These are phyloP conservation scores for Ceratopteris richardii DNA, from an alignment of 75 land plant species.

Conservation along the genomic window DNA sequence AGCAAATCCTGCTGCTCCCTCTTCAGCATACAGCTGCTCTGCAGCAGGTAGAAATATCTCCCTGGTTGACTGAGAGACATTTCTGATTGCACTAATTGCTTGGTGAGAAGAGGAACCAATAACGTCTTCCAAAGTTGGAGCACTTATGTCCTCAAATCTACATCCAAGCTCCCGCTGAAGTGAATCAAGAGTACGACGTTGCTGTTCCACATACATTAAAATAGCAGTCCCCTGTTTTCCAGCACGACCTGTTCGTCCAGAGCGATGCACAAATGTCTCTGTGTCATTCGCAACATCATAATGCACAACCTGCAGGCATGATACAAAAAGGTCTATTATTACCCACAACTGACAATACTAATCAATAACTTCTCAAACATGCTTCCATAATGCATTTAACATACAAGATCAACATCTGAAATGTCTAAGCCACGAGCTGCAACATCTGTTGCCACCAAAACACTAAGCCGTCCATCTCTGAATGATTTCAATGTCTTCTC, in stretches of 20 bases:
- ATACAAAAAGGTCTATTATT: not conserved
- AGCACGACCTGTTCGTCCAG: conserved; percentile 78
- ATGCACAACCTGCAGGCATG: conserved; percentile 44
- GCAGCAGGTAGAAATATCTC: not conserved
- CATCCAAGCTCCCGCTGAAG: conserved; percentile 31
- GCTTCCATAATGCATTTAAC: not conserved
- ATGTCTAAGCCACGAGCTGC: conserved; percentile 69
- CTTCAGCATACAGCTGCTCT: not conserved
- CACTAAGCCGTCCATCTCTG: conserved; percentile 10
- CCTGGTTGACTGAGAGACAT: not conserved
- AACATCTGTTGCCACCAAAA: conserved; percentile 19
- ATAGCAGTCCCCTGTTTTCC: conserved; percentile 66
- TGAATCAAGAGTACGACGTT: conserved; percentile 20
- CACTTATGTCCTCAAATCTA: not conserved
- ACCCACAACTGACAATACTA: not conserved
- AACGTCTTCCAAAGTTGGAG: not conserved
- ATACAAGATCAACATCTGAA: conserved; percentile 78
- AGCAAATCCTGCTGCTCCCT: not conserved
- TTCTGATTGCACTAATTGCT: not conserved
- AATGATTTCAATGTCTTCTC: conserved; percentile 12
- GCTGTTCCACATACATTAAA: conserved; percentile 37
- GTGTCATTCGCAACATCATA: conserved; percentile 45
- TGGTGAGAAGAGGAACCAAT: not conserved
- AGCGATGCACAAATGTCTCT: conserved; percentile 72
- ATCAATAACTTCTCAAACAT: not conserved